Evolutionary conservation across 257 asterid species (phyloP).

Genomic region (Petrea volubilis): DNA sequence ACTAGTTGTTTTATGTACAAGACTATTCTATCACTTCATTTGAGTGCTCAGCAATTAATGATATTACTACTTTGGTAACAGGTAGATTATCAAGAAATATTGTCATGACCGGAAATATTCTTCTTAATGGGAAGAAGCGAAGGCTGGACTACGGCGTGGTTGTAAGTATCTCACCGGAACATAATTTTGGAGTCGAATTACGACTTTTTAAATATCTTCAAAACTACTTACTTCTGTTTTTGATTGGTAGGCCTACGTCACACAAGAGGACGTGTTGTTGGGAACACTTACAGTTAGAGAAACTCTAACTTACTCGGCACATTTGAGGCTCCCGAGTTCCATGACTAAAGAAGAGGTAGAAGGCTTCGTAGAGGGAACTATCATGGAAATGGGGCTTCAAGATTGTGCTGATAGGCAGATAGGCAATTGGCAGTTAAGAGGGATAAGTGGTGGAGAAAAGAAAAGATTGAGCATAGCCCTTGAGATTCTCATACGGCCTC

Average conservation of each 20-base stretch:
- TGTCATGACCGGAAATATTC: constrained; percentile 70
- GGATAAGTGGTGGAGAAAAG: constrained; percentile 82
- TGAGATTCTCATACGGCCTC: constrained; percentile 66
- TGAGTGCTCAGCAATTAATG: neutral
- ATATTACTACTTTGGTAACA: constrained; percentile 26
- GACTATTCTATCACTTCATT: neutral
- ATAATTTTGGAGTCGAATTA: neutral
- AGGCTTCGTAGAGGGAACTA: constrained; percentile 56
- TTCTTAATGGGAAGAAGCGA: constrained; percentile 72
- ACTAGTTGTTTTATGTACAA: neutral
- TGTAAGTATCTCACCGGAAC: constrained; percentile 41
- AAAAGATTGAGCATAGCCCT: constrained; percentile 76
- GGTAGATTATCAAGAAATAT: constrained; percentile 70
- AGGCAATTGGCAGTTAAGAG: constrained; percentile 82
- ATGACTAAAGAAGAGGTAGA: constrained; percentile 46
- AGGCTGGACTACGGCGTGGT: constrained; percentile 67
- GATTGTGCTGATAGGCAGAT: constrained; percentile 66
- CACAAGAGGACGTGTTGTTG: constrained; percentile 73
- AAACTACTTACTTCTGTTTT: neutral
- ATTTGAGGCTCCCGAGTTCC: constrained; percentile 59
- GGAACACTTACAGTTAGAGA: constrained; percentile 80
- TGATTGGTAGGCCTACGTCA: constrained; percentile 66
- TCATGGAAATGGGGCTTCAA: constrained; percentile 71
- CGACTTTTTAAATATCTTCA: neutral
- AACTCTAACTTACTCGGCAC: constrained; percentile 66